Evolutionary conservation across 768 basidiomycete genomes (phyloP).

Genomic region (Leucocoprinus birnbaumii): DNA sequence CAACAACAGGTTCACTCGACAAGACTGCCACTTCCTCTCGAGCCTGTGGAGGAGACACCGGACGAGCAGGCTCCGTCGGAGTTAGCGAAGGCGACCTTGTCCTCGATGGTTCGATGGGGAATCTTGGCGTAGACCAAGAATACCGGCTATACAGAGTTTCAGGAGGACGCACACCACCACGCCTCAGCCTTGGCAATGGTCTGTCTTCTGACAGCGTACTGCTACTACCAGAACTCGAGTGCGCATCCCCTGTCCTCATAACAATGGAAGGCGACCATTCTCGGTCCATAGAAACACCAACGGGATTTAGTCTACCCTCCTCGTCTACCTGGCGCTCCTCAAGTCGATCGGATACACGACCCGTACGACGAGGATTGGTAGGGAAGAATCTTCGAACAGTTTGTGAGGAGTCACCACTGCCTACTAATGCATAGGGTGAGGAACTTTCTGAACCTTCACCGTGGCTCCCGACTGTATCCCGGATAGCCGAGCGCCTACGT

Average conservation of each 20-base stretch:
- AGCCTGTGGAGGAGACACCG: constrained; percentile 9
- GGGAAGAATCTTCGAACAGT: constrained; percentile 15
- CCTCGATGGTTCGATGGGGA: too few relatives aligned
- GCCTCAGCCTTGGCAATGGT: constrained; percentile 35
- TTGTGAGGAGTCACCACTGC: constrained; percentile 1
- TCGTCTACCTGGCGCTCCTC: not conserved
- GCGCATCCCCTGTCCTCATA: not conserved
- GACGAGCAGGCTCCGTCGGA: not conserved
- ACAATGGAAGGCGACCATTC: not conserved
- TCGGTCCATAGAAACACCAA: constrained; percentile 7
- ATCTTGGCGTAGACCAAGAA: constrained; percentile 1
- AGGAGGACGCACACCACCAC: constrained; percentile 65
- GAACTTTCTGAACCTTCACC: constrained; percentile 23
- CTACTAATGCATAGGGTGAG: constrained; percentile 1
- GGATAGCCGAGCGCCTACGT: constrained; percentile 53
- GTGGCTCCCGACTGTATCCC: constrained; percentile 29
- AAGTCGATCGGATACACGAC: not conserved
- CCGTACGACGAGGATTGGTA: constrained; percentile 4
- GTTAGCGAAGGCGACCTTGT: not conserved
- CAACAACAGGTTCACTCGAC: constrained; percentile 27
- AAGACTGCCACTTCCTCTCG: constrained; percentile 6
- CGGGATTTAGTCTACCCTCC: not conserved
- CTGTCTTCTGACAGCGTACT: not conserved
- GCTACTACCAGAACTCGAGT: not conserved
- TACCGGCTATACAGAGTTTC: constrained; percentile 43